Evolutionary conservation across 768 basidiomycete species (phyloP).

Genomic region (Tricholoma saponaceum): DNA sequence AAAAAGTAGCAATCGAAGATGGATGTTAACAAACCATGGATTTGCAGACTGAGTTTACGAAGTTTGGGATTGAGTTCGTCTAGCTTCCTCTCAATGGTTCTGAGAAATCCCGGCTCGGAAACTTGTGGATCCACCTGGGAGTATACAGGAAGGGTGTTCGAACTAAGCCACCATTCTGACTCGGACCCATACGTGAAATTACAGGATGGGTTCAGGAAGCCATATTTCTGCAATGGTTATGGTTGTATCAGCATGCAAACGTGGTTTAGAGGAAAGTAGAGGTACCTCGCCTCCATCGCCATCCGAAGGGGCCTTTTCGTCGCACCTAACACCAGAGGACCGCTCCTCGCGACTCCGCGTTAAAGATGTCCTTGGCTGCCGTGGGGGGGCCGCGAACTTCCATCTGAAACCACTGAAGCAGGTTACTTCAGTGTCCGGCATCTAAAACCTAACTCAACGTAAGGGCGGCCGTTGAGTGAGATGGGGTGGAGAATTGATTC

Average conservation of each 20-base stretch:
- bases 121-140: constrained; percentile 5
- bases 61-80: constrained; percentile 49
- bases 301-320: background rate
- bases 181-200: background rate
- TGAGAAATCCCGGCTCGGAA: constrained; percentile 34
- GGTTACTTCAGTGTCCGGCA: constrained; percentile 2
- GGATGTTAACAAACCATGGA: constrained; percentile 52
- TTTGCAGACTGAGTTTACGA: constrained; percentile 61
- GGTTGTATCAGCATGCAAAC: background rate
- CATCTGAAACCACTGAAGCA: constrained; percentile 11
- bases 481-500: background rate
- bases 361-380: background rate
- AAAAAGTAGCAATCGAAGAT: background rate
- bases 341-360: background rate
- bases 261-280: background rate
- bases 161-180: constrained; percentile 24
- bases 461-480: background rate
- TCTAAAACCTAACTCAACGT: background rate
- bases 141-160: constrained; percentile 36
- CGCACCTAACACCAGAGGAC: background rate
- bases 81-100: constrained; percentile 51
- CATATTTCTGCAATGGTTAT: background rate
- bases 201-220: background rate
- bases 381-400: constrained; percentile 6
- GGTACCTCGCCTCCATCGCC: background rate